Evolutionary conservation across 352 stramenopile species (phyloP), one percentile per base, ranked within the genome.

Genomic region (Globisporangium parvum): DNA sequence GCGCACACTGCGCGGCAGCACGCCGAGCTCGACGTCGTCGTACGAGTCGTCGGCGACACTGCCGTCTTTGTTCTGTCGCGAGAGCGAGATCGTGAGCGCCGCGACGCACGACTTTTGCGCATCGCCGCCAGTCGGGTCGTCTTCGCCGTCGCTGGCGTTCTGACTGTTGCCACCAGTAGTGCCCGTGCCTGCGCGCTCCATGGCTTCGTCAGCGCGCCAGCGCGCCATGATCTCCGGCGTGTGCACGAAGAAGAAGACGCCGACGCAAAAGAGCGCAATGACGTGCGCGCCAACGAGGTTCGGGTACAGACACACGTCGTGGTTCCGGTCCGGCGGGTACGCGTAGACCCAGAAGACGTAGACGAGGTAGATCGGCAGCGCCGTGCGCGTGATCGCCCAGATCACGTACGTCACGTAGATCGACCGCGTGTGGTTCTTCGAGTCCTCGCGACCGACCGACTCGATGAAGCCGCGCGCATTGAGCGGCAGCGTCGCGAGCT

Each of bases 181-280:
- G 5, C 54, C 60, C 17, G 61, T 24, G 1, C 39, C 21, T 14
- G 18, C 48, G 35, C 44, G 60, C 17, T 66, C 59, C 6, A 55
- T 35, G 2, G 54, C 57, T 45, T 53, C 62, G 33, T 70, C 47
- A 2, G 63, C 55, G 18, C 52, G 60, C 55, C 65, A 63, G 21
- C 70, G 67, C 14, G 55, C 61, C 14, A 85, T 58, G 63, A 91
- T 77, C 60, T 93, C 83, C 1, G 80, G 80, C 3, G 78, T 91
- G 66, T 90, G 80, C 42, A 90, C 76, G 57, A 88, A 89, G 60
- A 88, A 77, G 59, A 93, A 93, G 14, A 91, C 80, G 51, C 79
- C 77, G 39, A 93, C 69, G 57, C 83, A 93, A 47, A 91, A 91
- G 47, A 91, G 66, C 52, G 83, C 73, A 49, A 93, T 91, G 54